Conservation (phyloP, 1,284 basidiomycete genomes). For the Porodaedalea pini region DNA sequence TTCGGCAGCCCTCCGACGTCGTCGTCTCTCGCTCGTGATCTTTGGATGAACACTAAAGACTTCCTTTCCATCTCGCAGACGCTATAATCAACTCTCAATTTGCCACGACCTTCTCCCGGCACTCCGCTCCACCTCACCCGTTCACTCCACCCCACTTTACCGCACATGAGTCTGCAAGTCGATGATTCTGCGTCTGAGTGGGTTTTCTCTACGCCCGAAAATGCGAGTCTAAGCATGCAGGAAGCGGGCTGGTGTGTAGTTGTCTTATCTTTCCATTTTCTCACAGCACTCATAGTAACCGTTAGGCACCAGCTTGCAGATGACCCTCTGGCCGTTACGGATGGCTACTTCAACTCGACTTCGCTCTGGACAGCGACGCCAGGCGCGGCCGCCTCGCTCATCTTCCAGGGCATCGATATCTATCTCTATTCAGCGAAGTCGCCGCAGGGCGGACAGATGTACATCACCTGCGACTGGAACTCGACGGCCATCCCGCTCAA, state of each 20-base stretch:
- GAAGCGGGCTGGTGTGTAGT: constrained; percentile 11
- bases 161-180: constrained; percentile 6
- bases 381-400: constrained; percentile 7
- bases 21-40: neutral
- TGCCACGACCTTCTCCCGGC: neutral
- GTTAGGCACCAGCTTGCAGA: constrained; percentile 9
- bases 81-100: neutral
- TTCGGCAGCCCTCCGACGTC: neutral
- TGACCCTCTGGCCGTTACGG: neutral
- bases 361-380: constrained; percentile 11
- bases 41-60: neutral
- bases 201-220: neutral
- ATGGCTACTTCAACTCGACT: neutral
- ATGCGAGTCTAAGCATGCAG: neutral
- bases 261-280: neutral
- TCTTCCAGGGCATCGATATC: constrained; percentile 13
- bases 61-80: neutral
- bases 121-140: neutral
- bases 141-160: neutral
- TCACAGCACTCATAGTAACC: neutral
- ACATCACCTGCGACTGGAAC: constrained; percentile 1
- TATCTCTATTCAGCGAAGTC: constrained; percentile 11
- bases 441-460: constrained; percentile 9
- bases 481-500: neutral
- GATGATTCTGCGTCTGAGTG: constrained; percentile 8